A percentile compares a stretch with the other conserved stretches of the same genome.
Evolutionary conservation across 495 filamentous ascomycete genomes (phyloP).

Genomic region (Penicillium alfredii): DNA sequence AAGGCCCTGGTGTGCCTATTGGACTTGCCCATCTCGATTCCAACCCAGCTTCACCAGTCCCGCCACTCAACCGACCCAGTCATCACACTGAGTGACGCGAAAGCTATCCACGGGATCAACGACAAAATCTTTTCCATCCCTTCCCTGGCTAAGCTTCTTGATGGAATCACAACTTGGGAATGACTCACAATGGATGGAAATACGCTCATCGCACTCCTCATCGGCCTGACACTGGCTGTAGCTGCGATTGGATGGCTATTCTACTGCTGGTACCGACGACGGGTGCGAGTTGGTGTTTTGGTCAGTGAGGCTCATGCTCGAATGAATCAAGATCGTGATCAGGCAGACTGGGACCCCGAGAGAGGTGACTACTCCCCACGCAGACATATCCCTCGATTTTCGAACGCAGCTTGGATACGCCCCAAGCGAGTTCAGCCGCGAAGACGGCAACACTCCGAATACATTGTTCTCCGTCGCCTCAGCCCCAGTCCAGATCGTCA

Average conservation of each 20-base stretch:
- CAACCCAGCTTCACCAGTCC: too few species aligned
- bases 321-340: neutral
- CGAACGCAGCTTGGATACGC: neutral
- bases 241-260: neutral
- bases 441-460: neutral
- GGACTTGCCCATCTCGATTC: too few species aligned
- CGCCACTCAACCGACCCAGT: too few species aligned
- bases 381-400: too few species aligned
- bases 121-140: too few species aligned
- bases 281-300: neutral
- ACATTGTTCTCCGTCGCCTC: neutral
- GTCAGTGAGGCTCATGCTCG: neutral
- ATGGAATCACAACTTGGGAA: too few species aligned
- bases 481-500: neutral
- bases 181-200: conserved; percentile 17
- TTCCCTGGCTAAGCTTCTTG: too few species aligned
- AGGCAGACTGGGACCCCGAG: too few species aligned
- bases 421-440: neutral
- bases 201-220: conserved; percentile 4
- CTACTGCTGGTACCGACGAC: conserved; percentile 6
- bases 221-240: conserved; percentile 1
- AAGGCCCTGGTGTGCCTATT: too few species aligned
- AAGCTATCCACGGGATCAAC: too few species aligned
- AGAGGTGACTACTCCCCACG: too few species aligned
- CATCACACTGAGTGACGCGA: too few species aligned